Conservation (phyloP, 2,329 filamentous ascomycete species). For the Juglanconis oblonga region DNA sequence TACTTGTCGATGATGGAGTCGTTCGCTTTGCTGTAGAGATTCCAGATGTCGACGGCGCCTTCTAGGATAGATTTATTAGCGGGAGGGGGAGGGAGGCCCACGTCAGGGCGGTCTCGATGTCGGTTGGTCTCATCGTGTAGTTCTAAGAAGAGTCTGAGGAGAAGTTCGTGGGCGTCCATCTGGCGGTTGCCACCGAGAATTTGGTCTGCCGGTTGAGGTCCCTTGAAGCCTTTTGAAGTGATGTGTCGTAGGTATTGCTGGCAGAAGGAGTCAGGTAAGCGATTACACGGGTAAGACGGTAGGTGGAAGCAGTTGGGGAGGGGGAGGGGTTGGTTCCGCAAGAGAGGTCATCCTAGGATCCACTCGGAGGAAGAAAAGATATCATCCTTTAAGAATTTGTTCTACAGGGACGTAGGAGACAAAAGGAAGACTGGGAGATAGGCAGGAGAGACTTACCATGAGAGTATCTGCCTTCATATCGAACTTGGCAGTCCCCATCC, state of each 20-base stretch:
- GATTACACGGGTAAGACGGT: not conserved
- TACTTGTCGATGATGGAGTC: constrained; percentile 74
- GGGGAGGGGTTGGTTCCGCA: no score
- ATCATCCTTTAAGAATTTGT: no score
- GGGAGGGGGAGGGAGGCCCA: constrained; percentile 20
- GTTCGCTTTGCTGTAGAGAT: constrained; percentile 64
- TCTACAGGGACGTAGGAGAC: no score
- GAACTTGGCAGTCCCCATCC: constrained; percentile 52
- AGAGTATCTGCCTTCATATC: constrained; percentile 54
- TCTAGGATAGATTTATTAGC: constrained; percentile 34
- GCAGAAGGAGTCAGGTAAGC: not conserved
- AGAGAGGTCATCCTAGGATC: no score
- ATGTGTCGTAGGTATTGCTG: constrained; percentile 64
- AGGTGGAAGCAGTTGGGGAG: not conserved
- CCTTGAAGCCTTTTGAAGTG: constrained; percentile 38
- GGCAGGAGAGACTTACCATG: constrained; percentile 44
- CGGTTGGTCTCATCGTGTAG: constrained; percentile 83
- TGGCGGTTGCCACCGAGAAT: constrained; percentile 71
- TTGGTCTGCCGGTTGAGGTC: constrained; percentile 30
- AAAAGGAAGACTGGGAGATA: not conserved
- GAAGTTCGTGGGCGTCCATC: constrained; percentile 90
- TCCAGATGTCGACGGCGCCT: constrained; percentile 74
- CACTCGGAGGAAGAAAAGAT: no score
- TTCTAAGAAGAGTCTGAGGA: constrained; percentile 76
- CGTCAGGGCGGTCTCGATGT: constrained; percentile 38